Conservation (phyloP, 805 yeast species). For the Pichia deserticola region DNA sequence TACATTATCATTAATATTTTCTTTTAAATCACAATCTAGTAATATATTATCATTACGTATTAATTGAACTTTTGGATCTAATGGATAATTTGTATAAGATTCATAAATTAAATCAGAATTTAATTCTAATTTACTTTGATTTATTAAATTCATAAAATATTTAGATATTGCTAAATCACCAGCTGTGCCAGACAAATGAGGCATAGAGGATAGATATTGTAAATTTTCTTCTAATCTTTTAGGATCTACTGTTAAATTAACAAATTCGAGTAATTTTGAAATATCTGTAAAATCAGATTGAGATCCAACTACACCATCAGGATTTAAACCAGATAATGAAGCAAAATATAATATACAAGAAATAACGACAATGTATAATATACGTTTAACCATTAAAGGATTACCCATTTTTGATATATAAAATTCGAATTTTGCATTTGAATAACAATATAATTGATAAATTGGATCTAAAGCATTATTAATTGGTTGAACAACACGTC, state of each 20-base stretch:
- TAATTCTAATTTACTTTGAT: slow-evolving; percentile 45
- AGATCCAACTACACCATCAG: slow-evolving; percentile 32
- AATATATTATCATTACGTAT: slow-evolving; percentile 17
- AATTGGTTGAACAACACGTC: slow-evolving; percentile 35
- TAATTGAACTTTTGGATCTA: slow-evolving; percentile 22
- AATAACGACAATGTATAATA: slow-evolving; percentile 62
- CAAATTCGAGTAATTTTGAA: slow-evolving; percentile 39
- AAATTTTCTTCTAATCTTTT: slow-evolving; percentile 55
- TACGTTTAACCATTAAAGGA: slow-evolving; percentile 73
- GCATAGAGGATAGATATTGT: slow-evolving; percentile 70
- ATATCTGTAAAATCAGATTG: slow-evolving; percentile 62
- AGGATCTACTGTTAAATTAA: slow-evolving; percentile 45
- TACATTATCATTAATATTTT: slow-evolving; percentile 9
- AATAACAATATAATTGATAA: slow-evolving; percentile 37
- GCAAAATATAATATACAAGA: slow-evolving; percentile 51
- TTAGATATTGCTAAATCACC: slow-evolving; percentile 72
- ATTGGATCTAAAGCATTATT: slow-evolving; percentile 43
- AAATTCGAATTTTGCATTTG: slow-evolving; percentile 44
- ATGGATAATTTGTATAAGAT: slow-evolving; percentile 62
- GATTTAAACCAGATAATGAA: slow-evolving; percentile 48
- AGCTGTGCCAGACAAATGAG: slow-evolving; percentile 81
- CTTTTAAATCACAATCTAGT: slow-evolving; percentile 18
- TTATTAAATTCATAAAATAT: slow-evolving; percentile 54
- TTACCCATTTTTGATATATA: slow-evolving; percentile 66
- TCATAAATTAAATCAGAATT: slow-evolving; percentile 45